These are phyloP conservation scores for Sclerotinia borealis DNA, from an alignment of 2,329 filamentous ascomycete species.

Conservation along the genomic window DNA sequence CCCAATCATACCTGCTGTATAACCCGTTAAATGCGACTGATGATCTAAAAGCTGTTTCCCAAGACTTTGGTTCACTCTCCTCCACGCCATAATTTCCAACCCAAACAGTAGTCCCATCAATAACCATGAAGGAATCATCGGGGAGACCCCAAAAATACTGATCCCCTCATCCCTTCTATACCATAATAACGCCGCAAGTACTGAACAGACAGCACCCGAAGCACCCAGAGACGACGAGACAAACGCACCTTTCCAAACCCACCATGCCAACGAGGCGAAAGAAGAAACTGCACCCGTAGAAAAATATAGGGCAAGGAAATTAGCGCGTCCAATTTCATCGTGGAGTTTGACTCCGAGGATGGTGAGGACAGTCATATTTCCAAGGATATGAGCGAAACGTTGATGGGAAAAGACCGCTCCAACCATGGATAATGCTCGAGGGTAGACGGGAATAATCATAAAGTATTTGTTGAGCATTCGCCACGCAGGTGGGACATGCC, in stretches of 20 bases:
- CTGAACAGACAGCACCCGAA: slow-evolving; percentile 57
- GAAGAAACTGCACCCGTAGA: slow-evolving; percentile 52
- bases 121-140: slow-evolving; percentile 49
- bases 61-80: slow-evolving; percentile 17
- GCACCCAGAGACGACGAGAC: slow-evolving; percentile 54
- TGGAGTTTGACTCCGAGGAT: slow-evolving; percentile 62
- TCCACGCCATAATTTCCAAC: slow-evolving; percentile 41
- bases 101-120: slow-evolving; percentile 49
- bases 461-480: slow-evolving; percentile 62
- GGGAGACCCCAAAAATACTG: slow-evolving; percentile 48
- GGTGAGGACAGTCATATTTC: slow-evolving; percentile 62
- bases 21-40: slow-evolving; percentile 35
- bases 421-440: slow-evolving; percentile 55
- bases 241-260: slow-evolving; percentile 37
- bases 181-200: slow-evolving; percentile 58
- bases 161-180: slow-evolving; percentile 51
- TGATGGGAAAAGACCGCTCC: slow-evolving; percentile 67
- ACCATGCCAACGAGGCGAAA: slow-evolving; percentile 47
- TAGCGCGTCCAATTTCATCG: slow-evolving; percentile 62
- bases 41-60: slow-evolving; percentile 32
- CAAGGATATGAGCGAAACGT: slow-evolving; percentile 49
- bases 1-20: slow-evolving; percentile 29
- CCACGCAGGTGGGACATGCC: slow-evolving; percentile 62
- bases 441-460: slow-evolving; percentile 57
- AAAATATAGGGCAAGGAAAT: slow-evolving; percentile 63